Evolutionary conservation across 1,139 yeast genomes (phyloP), one percentile per base, ranked within the genome.

Genomic region (Kodamaea plutei): DNA sequence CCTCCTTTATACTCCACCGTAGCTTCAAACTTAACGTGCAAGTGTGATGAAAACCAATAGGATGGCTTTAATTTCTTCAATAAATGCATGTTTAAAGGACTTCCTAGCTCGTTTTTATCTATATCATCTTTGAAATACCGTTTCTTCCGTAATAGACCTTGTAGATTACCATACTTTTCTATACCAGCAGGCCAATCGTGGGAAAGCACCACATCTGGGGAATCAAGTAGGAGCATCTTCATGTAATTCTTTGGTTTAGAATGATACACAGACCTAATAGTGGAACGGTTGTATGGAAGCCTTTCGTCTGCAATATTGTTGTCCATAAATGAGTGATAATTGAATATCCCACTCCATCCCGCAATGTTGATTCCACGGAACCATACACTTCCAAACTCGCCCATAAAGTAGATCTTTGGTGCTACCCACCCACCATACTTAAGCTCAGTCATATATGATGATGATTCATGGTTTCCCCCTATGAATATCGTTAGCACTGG

Each of bases 171-270:
- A 50, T 72, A 58, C 11, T 75, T 60, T 28, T 73, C 84, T 11
- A 88, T 78, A 3, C 85, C 85, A 28, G 70, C 77, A 0, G 99
- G 99, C 99, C 99, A 91, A 58, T 91, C 99, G 54, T 91, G 99
- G 27, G 84, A 74, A 35, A 89, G 39, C 47, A 82, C 61, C 1
- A 84, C 52, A 47, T 80, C 87, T 20, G 51, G 38, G 6, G 44
- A 45, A 19, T 37, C 46, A 50, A 48, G 51, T 37, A 50, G 61
- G 33, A 71, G 47, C 35, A 85, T 57, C 41, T 83, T 82, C 23
- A 77, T 46, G 34, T 73, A 74, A 36, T 81, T 89, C 36, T 64
- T 62, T 24, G 79, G 75, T 37, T 93, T 69, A 6, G 80, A 73
- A 58, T 91, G 98, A 53, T 91, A 91, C 1, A 73, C 74, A 23